A percentile compares a stretch with the other conserved stretches of the same genome.
Conservation (phyloP, 441 rosid species). For the Pelargonium fulgidum region DNA sequence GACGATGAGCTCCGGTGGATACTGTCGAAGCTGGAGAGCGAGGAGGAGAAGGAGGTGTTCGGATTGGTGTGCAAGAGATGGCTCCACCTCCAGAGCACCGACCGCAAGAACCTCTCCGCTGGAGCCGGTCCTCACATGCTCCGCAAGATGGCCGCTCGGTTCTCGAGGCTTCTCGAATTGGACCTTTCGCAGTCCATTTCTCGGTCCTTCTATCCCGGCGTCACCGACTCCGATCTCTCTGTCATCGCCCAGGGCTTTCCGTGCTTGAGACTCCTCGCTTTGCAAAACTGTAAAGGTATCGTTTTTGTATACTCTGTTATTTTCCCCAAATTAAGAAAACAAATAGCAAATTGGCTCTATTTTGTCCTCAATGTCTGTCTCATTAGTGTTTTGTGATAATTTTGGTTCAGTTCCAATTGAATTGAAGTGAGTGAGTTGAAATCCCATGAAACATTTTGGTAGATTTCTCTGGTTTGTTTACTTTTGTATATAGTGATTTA, state of each 20-base stretch:
- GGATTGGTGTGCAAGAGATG: conserved; percentile 93
- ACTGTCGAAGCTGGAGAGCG: conserved; percentile 51
- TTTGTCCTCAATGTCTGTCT: background rate
- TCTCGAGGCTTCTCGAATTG: conserved; percentile 58
- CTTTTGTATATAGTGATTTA: no score
- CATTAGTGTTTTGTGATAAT: background rate
- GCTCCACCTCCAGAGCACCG: conserved; percentile 79
- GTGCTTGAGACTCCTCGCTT: conserved; percentile 48
- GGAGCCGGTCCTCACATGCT: conserved; percentile 94
- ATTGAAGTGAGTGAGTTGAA: no score
- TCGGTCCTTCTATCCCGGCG: conserved; percentile 85
- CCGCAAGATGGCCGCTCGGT: conserved; percentile 65
- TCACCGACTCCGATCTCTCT: conserved; percentile 76
- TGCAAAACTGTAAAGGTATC: conserved; percentile 76
- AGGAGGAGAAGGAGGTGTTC: conserved; percentile 70
- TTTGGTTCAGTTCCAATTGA: background rate
- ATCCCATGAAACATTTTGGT: no score
- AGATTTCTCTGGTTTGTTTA: no score
- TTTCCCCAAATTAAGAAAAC: no score
- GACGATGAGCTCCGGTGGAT: conserved; percentile 77
- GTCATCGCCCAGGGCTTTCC: conserved; percentile 66
- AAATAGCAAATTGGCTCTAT: no score
- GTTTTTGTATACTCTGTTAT: background rate
- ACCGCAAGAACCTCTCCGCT: conserved; percentile 75
- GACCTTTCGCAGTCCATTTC: conserved; percentile 89